Evolutionary conservation across 176 grass and related monocot genomes (phyloP).

Genomic region (Alopecurus myosuroides): DNA sequence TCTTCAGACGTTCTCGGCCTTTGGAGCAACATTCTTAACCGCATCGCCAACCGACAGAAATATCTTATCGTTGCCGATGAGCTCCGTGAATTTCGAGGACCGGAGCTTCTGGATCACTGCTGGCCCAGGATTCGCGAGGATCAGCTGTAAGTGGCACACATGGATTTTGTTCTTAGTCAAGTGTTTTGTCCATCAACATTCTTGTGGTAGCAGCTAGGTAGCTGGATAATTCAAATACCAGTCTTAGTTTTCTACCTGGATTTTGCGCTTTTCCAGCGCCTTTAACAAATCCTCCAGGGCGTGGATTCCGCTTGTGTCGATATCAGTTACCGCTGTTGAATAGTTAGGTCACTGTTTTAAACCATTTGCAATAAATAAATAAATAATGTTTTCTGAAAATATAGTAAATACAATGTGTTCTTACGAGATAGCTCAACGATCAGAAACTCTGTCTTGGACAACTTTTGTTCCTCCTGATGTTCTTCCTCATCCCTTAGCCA

Average conservation of each 20-base stretch:
- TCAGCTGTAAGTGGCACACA: slow-evolving; percentile 42
- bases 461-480: slow-evolving; percentile 20
- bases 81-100: slow-evolving; percentile 38
- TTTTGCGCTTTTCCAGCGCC: slow-evolving; percentile 40
- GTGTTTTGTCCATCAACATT: background rate
- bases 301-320: slow-evolving; percentile 71
- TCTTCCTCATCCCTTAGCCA: slow-evolving; percentile 85
- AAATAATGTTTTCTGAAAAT: background rate
- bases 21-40: slow-evolving; percentile 52
- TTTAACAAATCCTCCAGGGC: slow-evolving; percentile 58
- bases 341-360: background rate
- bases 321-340: slow-evolving; percentile 65
- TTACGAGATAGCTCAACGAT: slow-evolving; percentile 89
- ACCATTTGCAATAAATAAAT: background rate
- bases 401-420: background rate
- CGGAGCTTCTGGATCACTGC: slow-evolving; percentile 63
- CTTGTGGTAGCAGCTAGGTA: background rate
- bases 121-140: slow-evolving; percentile 61
- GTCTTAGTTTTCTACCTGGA: slow-evolving; percentile 44
- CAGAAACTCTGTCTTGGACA: slow-evolving; percentile 43
- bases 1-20: slow-evolving; percentile 39
- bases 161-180: slow-evolving; percentile 14
- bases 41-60: slow-evolving; percentile 57
- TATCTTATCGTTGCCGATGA: slow-evolving; percentile 64
- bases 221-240: background rate